Base-by-base conservation (phyloP, 179 eudicot species). In the Drosera spatulata region DNA sequence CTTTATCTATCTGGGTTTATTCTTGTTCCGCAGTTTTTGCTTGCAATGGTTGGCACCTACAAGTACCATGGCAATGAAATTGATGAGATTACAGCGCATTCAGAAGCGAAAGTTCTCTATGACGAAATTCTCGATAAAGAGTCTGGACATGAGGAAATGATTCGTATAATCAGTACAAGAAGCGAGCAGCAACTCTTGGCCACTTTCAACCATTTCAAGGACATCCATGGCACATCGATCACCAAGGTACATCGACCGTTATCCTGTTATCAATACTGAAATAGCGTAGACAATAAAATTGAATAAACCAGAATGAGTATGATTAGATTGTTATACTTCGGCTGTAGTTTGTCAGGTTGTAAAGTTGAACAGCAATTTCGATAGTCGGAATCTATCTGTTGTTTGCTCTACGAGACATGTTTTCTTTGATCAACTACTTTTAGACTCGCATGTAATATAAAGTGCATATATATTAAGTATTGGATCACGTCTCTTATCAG, bases 51-150 rank as follows among this genome's bases (percentile, higher is more conserved):
- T 62, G 71, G 97, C 66, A 60, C 73, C 22, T 79, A 88, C 65
- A 83, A 77, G 72, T 88, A 88, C 48, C 69, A 80, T 52, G 97
- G 97, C 6, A 79, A 65, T 13, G 97, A 90, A 62, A 73, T 80
- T 10, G 70, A 87, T 41, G 68, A 73, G 39, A 74, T 50, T n/a
- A 52, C 73, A 41, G 88, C 97, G 12, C 50, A 69, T 33, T 61
- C 82, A 15, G 97, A 91, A 71, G 91, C 95, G 48, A 71, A 66
- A n/a, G 56, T 57, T 58, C 87, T 91, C 45, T 73, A 67, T 55
- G 67, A 69, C 10, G 79, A 74, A 44, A 67, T 89, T 50, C 66
- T 60, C 14, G 77, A 80, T 6, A 69, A 68, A 51, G 71, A 46
- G 6, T 73, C 77, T 7, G 63, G 59, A 61, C 80, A 89, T 70